A percentile compares a stretch with the other conserved stretches of the same genome.
Evolutionary conservation across 2,329 filamentous ascomycete genomes (phyloP).

Genomic region (Nakataea oryzae): DNA sequence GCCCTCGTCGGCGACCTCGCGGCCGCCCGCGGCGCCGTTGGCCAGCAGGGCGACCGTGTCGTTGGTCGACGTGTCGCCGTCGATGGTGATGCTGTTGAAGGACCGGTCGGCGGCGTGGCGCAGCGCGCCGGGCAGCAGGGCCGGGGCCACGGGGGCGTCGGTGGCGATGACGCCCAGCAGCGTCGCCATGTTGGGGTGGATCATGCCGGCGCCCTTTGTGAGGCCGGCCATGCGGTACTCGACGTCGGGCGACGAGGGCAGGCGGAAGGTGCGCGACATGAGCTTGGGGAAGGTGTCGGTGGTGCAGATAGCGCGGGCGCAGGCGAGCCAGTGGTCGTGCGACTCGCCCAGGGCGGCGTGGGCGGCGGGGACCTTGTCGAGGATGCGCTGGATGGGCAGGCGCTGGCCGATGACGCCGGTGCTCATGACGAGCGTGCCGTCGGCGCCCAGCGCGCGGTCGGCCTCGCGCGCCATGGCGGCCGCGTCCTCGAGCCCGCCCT

Average conservation of each 20-base stretch:
- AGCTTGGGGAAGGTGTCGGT: conserved; percentile 98
- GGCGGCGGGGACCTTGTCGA: conserved; percentile 69
- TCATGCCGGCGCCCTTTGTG: conserved; percentile 98
- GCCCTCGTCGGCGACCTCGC: conserved; percentile 42
- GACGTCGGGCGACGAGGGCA: conserved; percentile 66
- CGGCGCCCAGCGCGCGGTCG: conserved; percentile 46
- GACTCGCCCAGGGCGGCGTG: conserved; percentile 59
- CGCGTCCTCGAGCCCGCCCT: conserved; percentile 81
- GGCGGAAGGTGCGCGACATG: conserved; percentile 69
- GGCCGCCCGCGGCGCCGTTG: conserved; percentile 80
- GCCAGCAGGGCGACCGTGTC: conserved; percentile 92
- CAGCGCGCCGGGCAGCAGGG: conserved; percentile 59
- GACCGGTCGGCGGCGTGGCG: conserved; percentile 67
- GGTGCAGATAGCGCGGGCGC: conserved; percentile 89
- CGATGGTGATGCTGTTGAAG: conserved; percentile 95
- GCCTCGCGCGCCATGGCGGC: conserved; percentile 70
- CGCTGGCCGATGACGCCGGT: conserved; percentile 95
- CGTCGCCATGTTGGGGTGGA: conserved; percentile 98
- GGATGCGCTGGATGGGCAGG: conserved; percentile 84
- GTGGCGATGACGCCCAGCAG: conserved; percentile 86
- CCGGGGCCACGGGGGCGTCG: conserved; percentile 68
- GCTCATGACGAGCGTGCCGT: conserved; percentile 86
- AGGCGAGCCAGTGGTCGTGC: conserved; percentile 78
- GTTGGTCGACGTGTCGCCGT: conserved; percentile 95
- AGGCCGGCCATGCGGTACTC: conserved; percentile 85